Evolutionary conservation across 2,329 filamentous ascomycete species (phyloP).

Genomic region (Phialophora verrucosa): DNA sequence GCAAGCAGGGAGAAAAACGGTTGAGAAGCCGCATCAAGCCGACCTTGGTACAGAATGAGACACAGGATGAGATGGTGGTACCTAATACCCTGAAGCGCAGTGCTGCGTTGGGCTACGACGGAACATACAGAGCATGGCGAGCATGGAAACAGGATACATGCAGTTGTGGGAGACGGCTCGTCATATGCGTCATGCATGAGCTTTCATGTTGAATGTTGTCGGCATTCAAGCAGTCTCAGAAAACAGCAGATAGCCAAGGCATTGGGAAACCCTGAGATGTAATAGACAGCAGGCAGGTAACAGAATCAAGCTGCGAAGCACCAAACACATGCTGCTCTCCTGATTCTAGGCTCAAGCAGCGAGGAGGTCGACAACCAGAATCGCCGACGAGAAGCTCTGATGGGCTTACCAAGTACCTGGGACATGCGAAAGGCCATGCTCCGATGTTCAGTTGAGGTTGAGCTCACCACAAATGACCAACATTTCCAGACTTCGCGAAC

Average conservation of each 20-base stretch:
- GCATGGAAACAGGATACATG: neutral
- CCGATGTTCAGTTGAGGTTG: neutral
- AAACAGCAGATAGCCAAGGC: neutral
- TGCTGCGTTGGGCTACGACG: neutral
- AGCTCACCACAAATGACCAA: neutral
- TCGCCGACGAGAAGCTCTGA: neutral
- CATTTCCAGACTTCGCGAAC: no score
- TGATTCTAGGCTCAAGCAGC: neutral
- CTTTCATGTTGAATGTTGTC: neutral
- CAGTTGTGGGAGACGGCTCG: neutral
- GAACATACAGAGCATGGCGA: neutral
- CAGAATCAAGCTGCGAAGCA: constrained; percentile 1
- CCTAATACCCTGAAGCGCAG: neutral
- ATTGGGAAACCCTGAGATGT: neutral
- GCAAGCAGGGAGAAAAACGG: no score
- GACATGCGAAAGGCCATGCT: neutral
- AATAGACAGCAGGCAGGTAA: neutral
- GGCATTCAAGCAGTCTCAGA: neutral
- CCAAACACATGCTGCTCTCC: neutral
- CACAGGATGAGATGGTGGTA: neutral
- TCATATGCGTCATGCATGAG: neutral
- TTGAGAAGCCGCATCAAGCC: neutral
- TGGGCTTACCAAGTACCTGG: neutral
- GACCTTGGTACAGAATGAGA: neutral
- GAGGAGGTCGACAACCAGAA: neutral